Evolutionary conservation across 75 land plant genomes (phyloP).

Genomic region (Selaginella moellendorffii): DNA sequence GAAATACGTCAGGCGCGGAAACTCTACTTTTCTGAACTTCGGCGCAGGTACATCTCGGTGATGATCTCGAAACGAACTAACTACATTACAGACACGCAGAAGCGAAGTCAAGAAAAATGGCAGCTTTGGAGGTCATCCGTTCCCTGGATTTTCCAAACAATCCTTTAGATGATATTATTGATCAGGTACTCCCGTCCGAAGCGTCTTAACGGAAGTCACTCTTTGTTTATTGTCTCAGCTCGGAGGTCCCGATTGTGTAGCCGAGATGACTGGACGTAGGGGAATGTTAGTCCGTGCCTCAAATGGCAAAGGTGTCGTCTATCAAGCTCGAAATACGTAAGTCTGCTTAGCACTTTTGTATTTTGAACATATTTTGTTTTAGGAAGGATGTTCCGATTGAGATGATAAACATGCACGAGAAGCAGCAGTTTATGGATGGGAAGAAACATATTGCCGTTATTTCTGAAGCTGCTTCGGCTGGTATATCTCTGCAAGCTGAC

Average conservation of each 20-base stretch:
- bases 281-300: constrained; percentile 82
- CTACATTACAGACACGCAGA: constrained; percentile 42
- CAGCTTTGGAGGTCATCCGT: constrained; percentile 61
- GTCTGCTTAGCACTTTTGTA: constrained; percentile 11
- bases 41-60: constrained; percentile 45
- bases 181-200: constrained; percentile 39
- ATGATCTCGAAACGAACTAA: not conserved
- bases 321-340: constrained; percentile 91
- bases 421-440: constrained; percentile 93
- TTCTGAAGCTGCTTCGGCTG: constrained; percentile 99
- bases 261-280: constrained; percentile 95
- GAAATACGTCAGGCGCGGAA: constrained; percentile 36
- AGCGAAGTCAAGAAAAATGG: constrained; percentile 48
- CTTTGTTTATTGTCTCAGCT: constrained; percentile 33
- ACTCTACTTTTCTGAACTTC: constrained; percentile 36
- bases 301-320: constrained; percentile 80
- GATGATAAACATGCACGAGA: constrained; percentile 99
- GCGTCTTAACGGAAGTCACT: not conserved
- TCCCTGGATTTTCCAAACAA: constrained; percentile 86
- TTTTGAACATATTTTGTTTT: not conserved
- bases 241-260: constrained; percentile 89
- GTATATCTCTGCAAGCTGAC: constrained; percentile 95
- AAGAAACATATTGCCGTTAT: constrained; percentile 85
- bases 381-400: constrained; percentile 86
- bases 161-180: constrained; percentile 94